Percentiles rank a stretch among this genome's conserved stretches.
Conservation (phyloP, 176 grass and related monocot species). For the Calamus simplicifolius region DNA sequence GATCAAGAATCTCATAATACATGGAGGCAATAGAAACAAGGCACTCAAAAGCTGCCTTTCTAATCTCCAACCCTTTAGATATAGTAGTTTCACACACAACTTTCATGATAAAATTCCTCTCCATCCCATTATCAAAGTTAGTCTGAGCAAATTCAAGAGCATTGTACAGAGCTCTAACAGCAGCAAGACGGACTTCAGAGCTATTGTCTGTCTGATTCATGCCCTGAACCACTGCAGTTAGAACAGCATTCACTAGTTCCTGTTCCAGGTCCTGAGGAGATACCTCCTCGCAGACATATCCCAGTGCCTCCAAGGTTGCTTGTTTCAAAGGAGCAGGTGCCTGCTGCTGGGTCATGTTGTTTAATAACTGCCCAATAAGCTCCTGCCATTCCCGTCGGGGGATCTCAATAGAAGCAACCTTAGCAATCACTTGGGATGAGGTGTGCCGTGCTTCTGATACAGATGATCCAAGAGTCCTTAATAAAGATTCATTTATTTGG, state of each 20-base stretch:
- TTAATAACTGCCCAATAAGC: conserved; percentile 58
- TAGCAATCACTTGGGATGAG: conserved; percentile 92
- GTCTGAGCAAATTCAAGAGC: conserved; percentile 81
- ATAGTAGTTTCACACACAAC: conserved; percentile 73
- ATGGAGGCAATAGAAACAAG: conserved; percentile 84
- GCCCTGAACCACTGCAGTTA: conserved; percentile 75
- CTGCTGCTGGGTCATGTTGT: conserved; percentile 45
- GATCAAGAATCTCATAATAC: conserved; percentile 62
- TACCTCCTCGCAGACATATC: conserved; percentile 92
- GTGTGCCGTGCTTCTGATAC: conserved; percentile 68
- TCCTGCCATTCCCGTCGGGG: conserved; percentile 89
- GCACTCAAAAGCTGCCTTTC: conserved; percentile 77
- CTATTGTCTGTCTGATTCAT: conserved; percentile 59
- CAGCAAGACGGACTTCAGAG: conserved; percentile 68
- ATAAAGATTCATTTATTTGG: conserved; percentile 84
- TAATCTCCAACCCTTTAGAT: conserved; percentile 71
- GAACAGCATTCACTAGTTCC: conserved; percentile 76
- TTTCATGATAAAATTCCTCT: conserved; percentile 94
- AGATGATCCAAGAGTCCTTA: conserved; percentile 59
- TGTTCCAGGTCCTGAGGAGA: conserved; percentile 64
- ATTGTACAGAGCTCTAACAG: conserved; percentile 69
- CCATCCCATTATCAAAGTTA: conserved; percentile 86
- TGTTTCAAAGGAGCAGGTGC: conserved; percentile 60
- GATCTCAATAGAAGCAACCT: conserved; percentile 90
- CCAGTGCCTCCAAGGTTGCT: conserved; percentile 79